phyloP scores from a whole-genome alignment of 169 alveolate species.

The Eimeria brunetti region DNA sequence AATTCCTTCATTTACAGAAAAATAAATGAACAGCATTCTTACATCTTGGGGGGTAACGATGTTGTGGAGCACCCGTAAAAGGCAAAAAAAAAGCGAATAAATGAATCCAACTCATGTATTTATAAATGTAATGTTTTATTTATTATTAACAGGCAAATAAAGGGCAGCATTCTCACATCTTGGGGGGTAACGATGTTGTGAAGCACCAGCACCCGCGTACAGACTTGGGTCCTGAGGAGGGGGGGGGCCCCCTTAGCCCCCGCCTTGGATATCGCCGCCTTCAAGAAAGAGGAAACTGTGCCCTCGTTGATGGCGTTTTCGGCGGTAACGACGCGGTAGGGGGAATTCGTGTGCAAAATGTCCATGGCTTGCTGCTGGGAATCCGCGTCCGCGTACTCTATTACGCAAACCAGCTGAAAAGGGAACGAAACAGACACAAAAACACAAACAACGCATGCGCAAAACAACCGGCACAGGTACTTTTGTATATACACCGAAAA shows the following conservation, averaged over 20 bases:
- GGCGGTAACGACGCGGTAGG: conserved; percentile 83
- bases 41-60: too few species aligned
- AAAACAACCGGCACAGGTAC: background rate
- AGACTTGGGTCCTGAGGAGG: conserved; percentile 86
- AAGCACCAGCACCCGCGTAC: conserved; percentile 87
- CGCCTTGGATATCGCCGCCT: conserved; percentile 37
- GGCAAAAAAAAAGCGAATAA: too few species aligned
- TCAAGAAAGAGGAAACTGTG: conserved; percentile 79
- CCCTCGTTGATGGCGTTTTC: conserved; percentile 87
- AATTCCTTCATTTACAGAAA: too few species aligned
- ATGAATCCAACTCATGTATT: too few species aligned
- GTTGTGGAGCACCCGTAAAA: too few species aligned
- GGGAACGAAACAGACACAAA: background rate
- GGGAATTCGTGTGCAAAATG: conserved; percentile 84
- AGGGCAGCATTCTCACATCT: too few species aligned
- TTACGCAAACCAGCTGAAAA: conserved; percentile 82
- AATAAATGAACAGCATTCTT: too few species aligned
- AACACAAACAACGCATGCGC: background rate
- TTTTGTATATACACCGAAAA: background rate
- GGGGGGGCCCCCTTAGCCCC: conserved; percentile 52
- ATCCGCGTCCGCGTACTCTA: conserved; percentile 83
- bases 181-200: conserved; percentile 89
- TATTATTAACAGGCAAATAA: too few species aligned
- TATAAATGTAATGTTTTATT: too few species aligned
- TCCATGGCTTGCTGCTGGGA: conserved; percentile 85